Conservation (phyloP, 2,329 filamentous ascomycete species). For the Aspergillus sp. region DNA sequence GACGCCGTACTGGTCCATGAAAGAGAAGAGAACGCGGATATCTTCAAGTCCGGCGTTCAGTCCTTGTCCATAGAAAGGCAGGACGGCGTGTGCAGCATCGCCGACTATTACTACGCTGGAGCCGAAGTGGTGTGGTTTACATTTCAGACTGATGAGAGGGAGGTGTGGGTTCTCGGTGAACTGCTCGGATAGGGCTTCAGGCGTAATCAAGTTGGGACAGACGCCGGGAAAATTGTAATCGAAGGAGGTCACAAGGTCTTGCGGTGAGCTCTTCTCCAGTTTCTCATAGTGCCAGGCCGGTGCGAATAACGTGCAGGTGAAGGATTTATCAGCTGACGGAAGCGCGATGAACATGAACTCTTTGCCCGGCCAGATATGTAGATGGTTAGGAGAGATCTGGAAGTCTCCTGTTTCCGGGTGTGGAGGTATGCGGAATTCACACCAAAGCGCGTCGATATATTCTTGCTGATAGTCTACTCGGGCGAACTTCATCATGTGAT, state of each 20-base stretch:
- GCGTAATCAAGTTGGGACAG: conserved; percentile 59
- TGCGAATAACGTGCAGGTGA: conserved; percentile 93
- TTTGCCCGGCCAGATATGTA: conserved; percentile 95
- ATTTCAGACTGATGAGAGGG: conserved; percentile 91
- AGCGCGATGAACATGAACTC: conserved; percentile 99
- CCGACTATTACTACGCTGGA: conserved; percentile 81
- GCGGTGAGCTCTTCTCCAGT: conserved; percentile 63
- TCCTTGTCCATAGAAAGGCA: conserved; percentile 96
- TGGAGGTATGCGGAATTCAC: conserved; percentile 82
- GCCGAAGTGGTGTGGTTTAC: conserved; percentile 79
- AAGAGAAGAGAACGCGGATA: conserved; percentile 81
- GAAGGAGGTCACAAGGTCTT: conserved; percentile 81
- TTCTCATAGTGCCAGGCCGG: conserved; percentile 68
- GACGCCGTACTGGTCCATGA: conserved; percentile 69
- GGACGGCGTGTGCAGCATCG: conserved; percentile 95
- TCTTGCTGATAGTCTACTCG: conserved; percentile 89
- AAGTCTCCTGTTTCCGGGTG: conserved; percentile 57
- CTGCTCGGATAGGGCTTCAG: conserved; percentile 68
- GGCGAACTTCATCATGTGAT: conserved; percentile 93
- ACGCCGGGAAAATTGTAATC: conserved; percentile 84
- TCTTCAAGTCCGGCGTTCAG: conserved; percentile 98
- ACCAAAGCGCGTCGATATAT: conserved; percentile 97
- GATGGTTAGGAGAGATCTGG: conserved; percentile 82
- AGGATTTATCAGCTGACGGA: conserved; percentile 81
- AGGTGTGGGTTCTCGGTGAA: conserved; percentile 85